These are phyloP conservation scores for Zymoseptoria passerinii DNA, from an alignment of 2,329 filamentous ascomycete species.

Conservation along the genomic window DNA sequence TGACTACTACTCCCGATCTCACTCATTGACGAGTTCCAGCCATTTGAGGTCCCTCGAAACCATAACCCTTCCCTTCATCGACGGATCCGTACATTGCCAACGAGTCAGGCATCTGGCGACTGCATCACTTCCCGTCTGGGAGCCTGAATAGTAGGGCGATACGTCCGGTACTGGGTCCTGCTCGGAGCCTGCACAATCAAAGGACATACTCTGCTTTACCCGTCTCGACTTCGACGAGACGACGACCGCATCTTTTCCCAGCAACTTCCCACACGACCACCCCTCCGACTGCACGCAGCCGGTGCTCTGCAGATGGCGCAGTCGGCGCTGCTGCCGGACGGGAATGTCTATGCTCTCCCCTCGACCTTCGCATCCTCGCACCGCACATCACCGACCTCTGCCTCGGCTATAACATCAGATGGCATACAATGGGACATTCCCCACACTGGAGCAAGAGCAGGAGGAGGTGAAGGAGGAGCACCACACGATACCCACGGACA, in stretches of 20 bases:
- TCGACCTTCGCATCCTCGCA: slow-evolving; percentile 14
- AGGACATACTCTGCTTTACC: not conserved
- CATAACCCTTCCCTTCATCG: not conserved
- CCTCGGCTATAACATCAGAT: slow-evolving; percentile 1
- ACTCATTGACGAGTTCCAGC: not conserved
- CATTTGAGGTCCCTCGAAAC: not conserved
- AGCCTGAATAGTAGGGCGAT: not conserved
- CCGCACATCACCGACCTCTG: slow-evolving; percentile 7
- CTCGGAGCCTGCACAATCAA: not conserved
- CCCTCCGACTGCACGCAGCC: not conserved
- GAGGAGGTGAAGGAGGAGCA: slow-evolving; percentile 2
- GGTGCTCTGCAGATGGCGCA: slow-evolving; percentile 18
- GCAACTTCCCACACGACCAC: not conserved
- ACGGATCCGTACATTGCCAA: not conserved
- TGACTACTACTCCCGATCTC: not conserved
- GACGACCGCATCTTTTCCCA: not conserved
- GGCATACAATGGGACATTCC: not conserved
- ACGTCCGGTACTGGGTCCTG: not conserved
- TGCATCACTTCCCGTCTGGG: not conserved
- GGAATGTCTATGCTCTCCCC: slow-evolving; percentile 5
- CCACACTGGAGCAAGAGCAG: not conserved
- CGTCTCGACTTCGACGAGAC: not conserved
- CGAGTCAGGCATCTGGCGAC: not conserved
- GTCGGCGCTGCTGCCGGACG: slow-evolving; percentile 15
- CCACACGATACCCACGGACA: slow-evolving; percentile 4